These are phyloP conservation scores for Acacia crassicarpa DNA, from an alignment of 306 rosid species.

Conservation along the genomic window DNA sequence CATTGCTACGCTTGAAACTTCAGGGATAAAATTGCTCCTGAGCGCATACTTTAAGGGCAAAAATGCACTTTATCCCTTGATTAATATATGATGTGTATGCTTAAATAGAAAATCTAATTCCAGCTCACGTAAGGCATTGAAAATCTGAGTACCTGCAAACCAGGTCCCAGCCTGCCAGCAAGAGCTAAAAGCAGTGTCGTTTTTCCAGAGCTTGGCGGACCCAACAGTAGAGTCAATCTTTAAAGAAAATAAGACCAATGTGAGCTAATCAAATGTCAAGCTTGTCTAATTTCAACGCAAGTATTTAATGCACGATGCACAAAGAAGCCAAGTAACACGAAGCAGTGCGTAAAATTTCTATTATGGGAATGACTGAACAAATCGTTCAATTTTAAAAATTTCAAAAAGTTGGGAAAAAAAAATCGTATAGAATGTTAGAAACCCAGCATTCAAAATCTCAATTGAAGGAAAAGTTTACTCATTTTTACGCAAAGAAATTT, in stretches of 20 bases:
- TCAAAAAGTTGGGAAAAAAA: neutral
- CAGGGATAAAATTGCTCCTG: too few species aligned
- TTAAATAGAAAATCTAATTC: neutral
- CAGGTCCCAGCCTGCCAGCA: constrained; percentile 89
- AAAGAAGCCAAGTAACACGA: neutral
- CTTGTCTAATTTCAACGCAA: neutral
- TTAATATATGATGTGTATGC: neutral
- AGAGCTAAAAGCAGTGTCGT: constrained; percentile 87
- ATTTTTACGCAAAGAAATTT: neutral
- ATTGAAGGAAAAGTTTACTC: neutral
- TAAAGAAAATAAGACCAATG: constrained; percentile 26
- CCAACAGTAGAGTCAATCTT: constrained; percentile 85
- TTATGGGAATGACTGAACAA: neutral
- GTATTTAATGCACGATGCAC: neutral
- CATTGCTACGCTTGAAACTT: too few species aligned
- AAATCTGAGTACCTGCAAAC: constrained; percentile 69
- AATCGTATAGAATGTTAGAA: neutral
- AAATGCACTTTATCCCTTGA: too few species aligned
- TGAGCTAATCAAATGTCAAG: neutral
- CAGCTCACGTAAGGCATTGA: neutral
- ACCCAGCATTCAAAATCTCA: neutral
- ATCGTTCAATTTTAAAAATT: neutral
- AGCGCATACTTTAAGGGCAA: too few species aligned
- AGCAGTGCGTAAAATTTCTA: neutral
- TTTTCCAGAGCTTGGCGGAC: constrained; percentile 99